Percentiles rank a stretch among this genome's conserved stretches.
phyloP scores from a whole-genome alignment of 139 green algal species.

The Closterium sp. region DNA sequence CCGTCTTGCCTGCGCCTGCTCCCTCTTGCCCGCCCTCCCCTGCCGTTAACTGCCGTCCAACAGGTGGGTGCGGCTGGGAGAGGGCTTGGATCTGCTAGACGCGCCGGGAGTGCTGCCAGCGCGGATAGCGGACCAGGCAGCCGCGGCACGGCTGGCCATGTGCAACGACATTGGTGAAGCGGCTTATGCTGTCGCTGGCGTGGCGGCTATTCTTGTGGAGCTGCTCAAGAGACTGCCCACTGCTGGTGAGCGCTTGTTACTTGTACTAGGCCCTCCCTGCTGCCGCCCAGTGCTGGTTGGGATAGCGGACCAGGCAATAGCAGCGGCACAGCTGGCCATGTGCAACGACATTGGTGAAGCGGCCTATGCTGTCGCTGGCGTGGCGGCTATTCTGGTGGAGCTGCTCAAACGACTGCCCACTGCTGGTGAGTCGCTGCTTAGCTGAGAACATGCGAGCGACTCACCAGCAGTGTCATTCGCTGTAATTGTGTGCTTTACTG shows the following conservation, averaged over 20 bases:
- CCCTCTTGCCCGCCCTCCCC: no score
- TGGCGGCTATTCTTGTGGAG: constrained; percentile 49
- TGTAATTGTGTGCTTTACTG: no score
- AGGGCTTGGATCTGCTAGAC: constrained; percentile 89
- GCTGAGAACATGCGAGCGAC: no score
- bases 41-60: no score
- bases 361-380: not conserved
- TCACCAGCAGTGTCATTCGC: no score
- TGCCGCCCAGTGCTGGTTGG: no score
- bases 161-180: constrained; percentile 98
- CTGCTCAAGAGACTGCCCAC: constrained; percentile 27
- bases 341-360: constrained; percentile 92
- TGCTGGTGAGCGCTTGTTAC: not conserved
- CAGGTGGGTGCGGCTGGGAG: constrained; percentile 69
- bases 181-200: constrained; percentile 68
- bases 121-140: constrained; percentile 76
- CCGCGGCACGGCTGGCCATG: constrained; percentile 86
- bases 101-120: constrained; percentile 77
- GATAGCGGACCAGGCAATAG: constrained; percentile 35
- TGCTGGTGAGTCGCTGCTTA: not conserved
- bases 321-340: constrained; percentile 86
- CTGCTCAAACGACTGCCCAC: constrained; percentile 31
- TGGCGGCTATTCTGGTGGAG: constrained; percentile 43
- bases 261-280: no score
- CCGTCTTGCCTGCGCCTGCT: not conserved